Evolutionary conservation across 306 rosid species (phyloP).

Genomic region (Gastrolobium villosum): DNA sequence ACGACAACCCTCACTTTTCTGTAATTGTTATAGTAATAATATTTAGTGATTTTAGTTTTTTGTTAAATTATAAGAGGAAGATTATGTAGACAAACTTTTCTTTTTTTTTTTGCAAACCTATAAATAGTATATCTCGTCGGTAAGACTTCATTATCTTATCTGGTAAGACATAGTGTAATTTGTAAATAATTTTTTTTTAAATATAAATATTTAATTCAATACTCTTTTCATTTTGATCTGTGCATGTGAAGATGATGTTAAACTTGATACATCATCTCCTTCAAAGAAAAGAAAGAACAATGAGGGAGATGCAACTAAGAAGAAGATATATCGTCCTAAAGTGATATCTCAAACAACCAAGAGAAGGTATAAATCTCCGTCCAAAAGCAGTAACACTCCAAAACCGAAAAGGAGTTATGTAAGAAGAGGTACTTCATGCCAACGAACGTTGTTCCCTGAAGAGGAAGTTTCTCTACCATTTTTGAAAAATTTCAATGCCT

Average conservation of each 20-base stretch:
- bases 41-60: too few species aligned
- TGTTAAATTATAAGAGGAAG: too few species aligned
- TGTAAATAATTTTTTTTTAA: too few species aligned
- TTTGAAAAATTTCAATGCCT: too few species aligned
- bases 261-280: not conserved
- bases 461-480: conserved; percentile 1
- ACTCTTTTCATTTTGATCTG: not conserved
- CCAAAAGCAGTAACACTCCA: conserved; percentile 23
- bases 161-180: too few species aligned
- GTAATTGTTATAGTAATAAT: too few species aligned
- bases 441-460: not conserved
- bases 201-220: not conserved
- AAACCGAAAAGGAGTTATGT: not conserved
- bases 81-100: too few species aligned
- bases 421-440: not conserved
- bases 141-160: too few species aligned
- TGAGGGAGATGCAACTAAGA: not conserved
- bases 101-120: too few species aligned
- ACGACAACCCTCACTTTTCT: too few species aligned
- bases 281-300: conserved; percentile 38
- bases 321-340: conserved; percentile 54
- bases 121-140: too few species aligned
- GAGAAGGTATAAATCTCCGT: not conserved
- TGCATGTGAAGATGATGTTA: conserved; percentile 6
- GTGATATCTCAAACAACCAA: not conserved